A percentile compares a stretch with the other conserved stretches of the same genome.
Evolutionary conservation across 2,329 filamentous ascomycete genomes (phyloP).

Genomic region (Pezicula neosporulosa): DNA sequence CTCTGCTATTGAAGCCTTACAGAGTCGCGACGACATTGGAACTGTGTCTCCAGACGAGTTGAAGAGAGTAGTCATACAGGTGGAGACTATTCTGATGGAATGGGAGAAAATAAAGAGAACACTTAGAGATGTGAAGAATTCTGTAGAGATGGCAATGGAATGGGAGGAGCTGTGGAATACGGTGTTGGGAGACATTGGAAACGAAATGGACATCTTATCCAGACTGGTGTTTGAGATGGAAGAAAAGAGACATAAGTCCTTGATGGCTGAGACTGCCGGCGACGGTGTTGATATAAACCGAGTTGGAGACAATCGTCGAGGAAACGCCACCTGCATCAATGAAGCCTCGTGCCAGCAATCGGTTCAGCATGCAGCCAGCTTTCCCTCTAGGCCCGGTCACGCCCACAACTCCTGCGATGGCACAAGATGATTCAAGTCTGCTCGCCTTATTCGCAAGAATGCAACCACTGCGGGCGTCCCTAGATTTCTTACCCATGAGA

Average conservation of each 20-base stretch:
- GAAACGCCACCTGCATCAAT: conserved; percentile 63
- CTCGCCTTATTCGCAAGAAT: conserved; percentile 90
- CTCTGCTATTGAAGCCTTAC: conserved; percentile 86
- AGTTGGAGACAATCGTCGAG: conserved; percentile 90
- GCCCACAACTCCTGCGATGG: conserved; percentile 52
- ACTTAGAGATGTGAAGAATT: conserved; percentile 75
- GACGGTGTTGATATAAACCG: conserved; percentile 73
- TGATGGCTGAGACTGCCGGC: conserved; percentile 58
- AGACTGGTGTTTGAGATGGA: conserved; percentile 96
- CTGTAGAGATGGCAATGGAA: conserved; percentile 97
- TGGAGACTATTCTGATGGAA: conserved; percentile 80
- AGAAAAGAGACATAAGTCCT: conserved; percentile 81
- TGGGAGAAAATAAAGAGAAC: conserved; percentile 81
- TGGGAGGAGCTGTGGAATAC: conserved; percentile 97
- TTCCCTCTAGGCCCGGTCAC: conserved; percentile 62
- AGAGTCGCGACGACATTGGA: conserved; percentile 72
- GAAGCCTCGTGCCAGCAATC: conserved; percentile 54
- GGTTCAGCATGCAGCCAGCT: conserved; percentile 64
- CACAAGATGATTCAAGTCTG: conserved; percentile 82
- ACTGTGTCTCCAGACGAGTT: conserved; percentile 70
- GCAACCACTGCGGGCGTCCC: conserved; percentile 86
- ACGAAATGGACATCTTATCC: conserved; percentile 77
- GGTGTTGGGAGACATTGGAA: conserved; percentile 88
- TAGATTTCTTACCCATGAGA: conserved; percentile 95
- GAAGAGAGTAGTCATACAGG: conserved; percentile 74